Base-by-base conservation (phyloP, 352 stramenopile species). In the Peronospora belbahrii region DNA sequence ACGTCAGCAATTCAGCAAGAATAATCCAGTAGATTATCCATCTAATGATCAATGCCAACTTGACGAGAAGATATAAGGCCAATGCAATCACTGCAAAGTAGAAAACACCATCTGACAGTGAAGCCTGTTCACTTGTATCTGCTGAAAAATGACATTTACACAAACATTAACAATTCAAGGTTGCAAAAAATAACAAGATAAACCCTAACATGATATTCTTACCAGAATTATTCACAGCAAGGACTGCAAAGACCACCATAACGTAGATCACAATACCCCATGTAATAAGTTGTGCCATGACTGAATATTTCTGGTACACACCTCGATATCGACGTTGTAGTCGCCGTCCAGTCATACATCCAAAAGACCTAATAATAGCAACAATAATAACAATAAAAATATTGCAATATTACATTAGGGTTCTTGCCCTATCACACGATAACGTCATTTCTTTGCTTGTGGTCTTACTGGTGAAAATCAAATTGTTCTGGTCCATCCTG, bases 1-100 rank as follows among this genome's bases (percentile, higher is more conserved):
- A 78, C 8, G 56, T 83, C 35, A 83, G 42, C 44, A 85, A 56
- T 27, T 83, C 68, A 1, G 70, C 74, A 19, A 89, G 34, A 28
- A 93, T 62, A 20, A 89, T 65, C 69, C 70, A 91, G 56, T 92
- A 95, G 18, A 95, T 60, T 35, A 94, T 56, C 81, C 84, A 91
- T 36, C 79, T 77, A 34, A 90, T 77, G 17, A 95, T 58, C 33
- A 93, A 41, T 13, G 76, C 65, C 25, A 93, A 52, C 36, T 83
- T 65, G 1, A 85, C 74, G 13, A 92, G 67, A 19, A 88, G 32
- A 46, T 88, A 87, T 27, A 86, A 45, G 1, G 62, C 58, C 2
- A 85, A 23, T 4, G 81, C 23, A 18, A 81, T 55, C 1, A 71
- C 15, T 6, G 65, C 52, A 24, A 79, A 57, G 31, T 74, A 69